These are phyloP conservation scores for Trematosphaeria pertusa DNA, from an alignment of 2,329 filamentous ascomycete species.

Conservation along the genomic window DNA sequence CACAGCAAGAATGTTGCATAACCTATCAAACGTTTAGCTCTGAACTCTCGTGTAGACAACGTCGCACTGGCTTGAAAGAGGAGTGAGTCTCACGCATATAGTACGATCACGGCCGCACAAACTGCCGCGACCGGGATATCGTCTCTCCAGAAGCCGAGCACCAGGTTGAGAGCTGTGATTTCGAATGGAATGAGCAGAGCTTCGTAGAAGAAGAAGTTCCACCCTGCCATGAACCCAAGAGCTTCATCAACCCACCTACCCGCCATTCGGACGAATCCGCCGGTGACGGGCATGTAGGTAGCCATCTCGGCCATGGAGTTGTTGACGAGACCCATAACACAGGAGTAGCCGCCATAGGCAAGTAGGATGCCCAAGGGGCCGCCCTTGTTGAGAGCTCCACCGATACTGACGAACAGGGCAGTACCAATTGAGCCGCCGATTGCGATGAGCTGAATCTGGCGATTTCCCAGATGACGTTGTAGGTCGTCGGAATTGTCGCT, in stretches of 20 bases:
- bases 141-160: constrained; percentile 53
- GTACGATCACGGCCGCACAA: constrained; percentile 50
- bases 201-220: constrained; percentile 62
- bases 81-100: constrained; percentile 48
- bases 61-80: not conserved
- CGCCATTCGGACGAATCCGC: constrained; percentile 69
- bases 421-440: constrained; percentile 52
- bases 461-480: constrained; percentile 48
- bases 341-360: constrained; percentile 64
- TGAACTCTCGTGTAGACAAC: not conserved
- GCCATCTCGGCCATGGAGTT: constrained; percentile 72
- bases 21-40: constrained; percentile 40
- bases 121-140: constrained; percentile 53
- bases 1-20: constrained; percentile 56
- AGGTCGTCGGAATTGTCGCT: constrained; percentile 46
- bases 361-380: constrained; percentile 64
- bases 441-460: constrained; percentile 51
- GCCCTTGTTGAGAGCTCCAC: constrained; percentile 59
- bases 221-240: constrained; percentile 63
- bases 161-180: constrained; percentile 54
- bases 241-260: constrained; percentile 72
- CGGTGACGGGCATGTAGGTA: constrained; percentile 66
- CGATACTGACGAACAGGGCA: constrained; percentile 68
- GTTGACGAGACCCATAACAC: constrained; percentile 67
- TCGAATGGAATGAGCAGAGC: constrained; percentile 60